phyloP scores from a whole-genome alignment of 2,329 filamentous ascomycete genomes.

The Paradendryphiella salina region DNA sequence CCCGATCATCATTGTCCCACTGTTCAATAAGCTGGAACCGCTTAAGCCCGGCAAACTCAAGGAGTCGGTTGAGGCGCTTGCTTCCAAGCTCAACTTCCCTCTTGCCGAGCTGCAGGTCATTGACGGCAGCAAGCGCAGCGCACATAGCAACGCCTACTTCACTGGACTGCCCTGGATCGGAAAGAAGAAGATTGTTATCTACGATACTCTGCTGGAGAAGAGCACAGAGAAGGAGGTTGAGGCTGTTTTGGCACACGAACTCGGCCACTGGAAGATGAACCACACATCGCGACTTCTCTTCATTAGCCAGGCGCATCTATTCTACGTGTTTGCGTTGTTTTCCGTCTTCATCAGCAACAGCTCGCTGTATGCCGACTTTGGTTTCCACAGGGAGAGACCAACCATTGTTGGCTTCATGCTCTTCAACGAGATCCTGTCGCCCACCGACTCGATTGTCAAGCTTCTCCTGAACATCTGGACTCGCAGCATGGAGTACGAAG shows the following conservation, averaged over 20 bases:
- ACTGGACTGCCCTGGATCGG: slow-evolving; percentile 85
- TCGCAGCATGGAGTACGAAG: slow-evolving; percentile 93
- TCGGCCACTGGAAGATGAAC: slow-evolving; percentile 95
- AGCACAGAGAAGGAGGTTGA: slow-evolving; percentile 89
- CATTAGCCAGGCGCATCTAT: slow-evolving; percentile 81
- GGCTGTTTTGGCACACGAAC: slow-evolving; percentile 90
- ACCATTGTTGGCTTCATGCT: slow-evolving; percentile 97
- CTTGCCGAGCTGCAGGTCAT: slow-evolving; percentile 93
- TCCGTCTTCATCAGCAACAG: slow-evolving; percentile 96
- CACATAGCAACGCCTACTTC: slow-evolving; percentile 92
- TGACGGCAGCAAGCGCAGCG: slow-evolving; percentile 84
- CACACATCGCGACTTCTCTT: slow-evolving; percentile 91
- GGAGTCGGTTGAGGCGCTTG: slow-evolving; percentile 81
- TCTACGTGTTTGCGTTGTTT: slow-evolving; percentile 96
- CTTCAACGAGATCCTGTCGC: slow-evolving; percentile 93
- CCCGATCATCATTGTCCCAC: slow-evolving; percentile 86
- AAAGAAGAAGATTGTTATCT: slow-evolving; percentile 99
- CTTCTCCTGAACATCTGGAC: slow-evolving; percentile 95
- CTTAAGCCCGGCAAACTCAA: slow-evolving; percentile 86
- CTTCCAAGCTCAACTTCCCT: slow-evolving; percentile 83
- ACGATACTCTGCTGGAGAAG: slow-evolving; percentile 96
- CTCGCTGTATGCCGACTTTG: slow-evolving; percentile 88
- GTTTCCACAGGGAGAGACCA: slow-evolving; percentile 78
- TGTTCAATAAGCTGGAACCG: slow-evolving; percentile 98
- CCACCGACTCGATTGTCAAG: slow-evolving; percentile 93